phyloP scores from a whole-genome alignment of 164 flowering plant genomes.

The Chloranthus sessilifolius region DNA sequence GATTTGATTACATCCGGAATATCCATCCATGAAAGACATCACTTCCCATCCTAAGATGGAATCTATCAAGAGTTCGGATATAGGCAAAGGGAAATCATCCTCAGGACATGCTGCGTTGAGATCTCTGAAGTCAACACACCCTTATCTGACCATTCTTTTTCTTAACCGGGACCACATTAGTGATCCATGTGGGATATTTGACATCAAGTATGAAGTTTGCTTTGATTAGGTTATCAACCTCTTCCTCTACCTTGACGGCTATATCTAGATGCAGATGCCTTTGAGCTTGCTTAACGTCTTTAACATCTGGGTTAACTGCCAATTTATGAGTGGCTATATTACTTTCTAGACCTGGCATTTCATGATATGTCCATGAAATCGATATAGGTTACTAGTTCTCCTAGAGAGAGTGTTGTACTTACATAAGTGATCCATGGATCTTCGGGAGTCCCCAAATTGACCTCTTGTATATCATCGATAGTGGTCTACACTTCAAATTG shows the following conservation, averaged over 20 bases:
- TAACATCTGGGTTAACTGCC: not conserved
- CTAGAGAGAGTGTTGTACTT: not conserved
- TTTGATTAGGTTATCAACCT: not conserved
- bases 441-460: not conserved
- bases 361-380: not conserved
- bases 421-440: not conserved
- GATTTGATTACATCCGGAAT: not conserved
- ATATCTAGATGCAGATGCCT: not conserved
- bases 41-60: not conserved
- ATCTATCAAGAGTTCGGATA: not conserved
- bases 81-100: not conserved
- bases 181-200: not conserved
- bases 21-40: not conserved
- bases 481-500: not conserved
- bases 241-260: not conserved
- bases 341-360: not conserved
- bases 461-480: not conserved
- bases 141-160: not conserved
- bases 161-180: not conserved
- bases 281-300: not conserved
- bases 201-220: not conserved
- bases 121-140: not conserved
- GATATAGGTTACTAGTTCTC: not conserved
- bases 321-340: not conserved
- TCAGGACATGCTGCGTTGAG: not conserved